Conservation (phyloP, 2,329 filamentous ascomycete species). For the Bipolaris gigantea region DNA sequence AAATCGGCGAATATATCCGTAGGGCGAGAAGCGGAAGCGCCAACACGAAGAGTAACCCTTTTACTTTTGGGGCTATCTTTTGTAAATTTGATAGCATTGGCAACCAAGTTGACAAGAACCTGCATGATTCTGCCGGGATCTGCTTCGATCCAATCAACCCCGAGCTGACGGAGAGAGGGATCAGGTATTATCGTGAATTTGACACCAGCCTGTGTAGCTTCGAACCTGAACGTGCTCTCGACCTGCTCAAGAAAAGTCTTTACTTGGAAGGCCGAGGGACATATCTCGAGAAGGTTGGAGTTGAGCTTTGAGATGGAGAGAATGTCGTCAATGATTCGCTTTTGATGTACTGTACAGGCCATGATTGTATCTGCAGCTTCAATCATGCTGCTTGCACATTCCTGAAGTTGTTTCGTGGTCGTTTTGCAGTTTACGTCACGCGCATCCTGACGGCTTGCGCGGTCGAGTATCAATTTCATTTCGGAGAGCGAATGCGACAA, state of each 20-base stretch:
- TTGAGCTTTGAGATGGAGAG: constrained; percentile 22
- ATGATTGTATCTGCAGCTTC: constrained; percentile 28
- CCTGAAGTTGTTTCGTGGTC: background rate
- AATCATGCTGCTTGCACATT: background rate
- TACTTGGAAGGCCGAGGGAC: constrained; percentile 20
- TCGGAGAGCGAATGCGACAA: constrained; percentile 1
- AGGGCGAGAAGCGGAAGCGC: background rate
- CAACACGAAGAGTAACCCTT: constrained; percentile 15
- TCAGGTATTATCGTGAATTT: constrained; percentile 12
- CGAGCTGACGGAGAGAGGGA: constrained; percentile 9
- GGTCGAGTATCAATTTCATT: background rate
- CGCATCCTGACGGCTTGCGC: background rate
- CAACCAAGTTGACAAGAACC: constrained; percentile 35
- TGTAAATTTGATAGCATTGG: constrained; percentile 38
- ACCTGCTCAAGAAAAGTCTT: constrained; percentile 18
- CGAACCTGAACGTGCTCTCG: constrained; percentile 23
- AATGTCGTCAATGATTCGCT: constrained; percentile 30
- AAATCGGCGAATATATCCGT: background rate
- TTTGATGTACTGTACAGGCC: constrained; percentile 33
- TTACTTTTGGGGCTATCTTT: constrained; percentile 13
- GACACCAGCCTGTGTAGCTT: constrained; percentile 17
- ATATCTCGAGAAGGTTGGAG: constrained; percentile 22
- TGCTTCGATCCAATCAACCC: constrained; percentile 13
- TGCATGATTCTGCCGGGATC: constrained; percentile 17
- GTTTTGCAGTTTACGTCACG: background rate